Percentiles rank a stretch among this genome's conserved stretches.
Evolutionary conservation across 2,329 filamentous ascomycete genomes (phyloP).

Genomic region (Decorospora gaudefroyi): DNA sequence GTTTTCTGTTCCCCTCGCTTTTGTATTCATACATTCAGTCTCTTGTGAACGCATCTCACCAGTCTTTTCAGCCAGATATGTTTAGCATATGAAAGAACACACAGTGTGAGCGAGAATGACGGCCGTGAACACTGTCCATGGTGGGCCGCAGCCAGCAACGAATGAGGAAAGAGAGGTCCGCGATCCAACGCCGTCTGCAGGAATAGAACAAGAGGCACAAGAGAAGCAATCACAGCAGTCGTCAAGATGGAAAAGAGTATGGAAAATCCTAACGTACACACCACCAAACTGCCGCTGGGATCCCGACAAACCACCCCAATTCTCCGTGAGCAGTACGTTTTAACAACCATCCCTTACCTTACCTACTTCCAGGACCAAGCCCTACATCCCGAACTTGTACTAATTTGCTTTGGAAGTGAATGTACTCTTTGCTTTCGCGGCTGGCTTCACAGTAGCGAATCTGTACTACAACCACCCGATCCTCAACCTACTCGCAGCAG

Average conservation of each 20-base stretch:
- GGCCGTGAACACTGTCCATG: too few species aligned
- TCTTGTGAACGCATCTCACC: too few species aligned
- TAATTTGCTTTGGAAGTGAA: constrained; percentile 55
- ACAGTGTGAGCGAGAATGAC: too few species aligned
- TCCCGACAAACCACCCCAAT: constrained; percentile 66
- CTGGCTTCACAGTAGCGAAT: constrained; percentile 77
- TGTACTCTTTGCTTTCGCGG: constrained; percentile 69
- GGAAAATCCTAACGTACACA: constrained; percentile 58
- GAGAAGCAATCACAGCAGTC: too few species aligned
- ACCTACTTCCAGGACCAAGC: background rate
- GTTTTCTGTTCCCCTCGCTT: constrained; percentile 3
- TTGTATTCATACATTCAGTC: too few species aligned
- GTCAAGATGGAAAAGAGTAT: constrained; percentile 29
- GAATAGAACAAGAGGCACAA: background rate
- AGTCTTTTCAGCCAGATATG: too few species aligned
- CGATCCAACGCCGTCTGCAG: too few species aligned
- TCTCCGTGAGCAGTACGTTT: constrained; percentile 59
- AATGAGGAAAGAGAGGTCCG: background rate
- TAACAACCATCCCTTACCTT: background rate
- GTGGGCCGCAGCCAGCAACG: background rate
- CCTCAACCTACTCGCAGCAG: constrained; percentile 71
- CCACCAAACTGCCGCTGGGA: constrained; percentile 72
- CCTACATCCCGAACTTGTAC: background rate
- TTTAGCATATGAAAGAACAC: too few species aligned
- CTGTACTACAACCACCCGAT: constrained; percentile 83